Percentiles rank a stretch among this genome's conserved stretches.
These are phyloP conservation scores for Pseudotsuga menziesii DNA, from an alignment of 75 land plant species.

Conservation along the genomic window DNA sequence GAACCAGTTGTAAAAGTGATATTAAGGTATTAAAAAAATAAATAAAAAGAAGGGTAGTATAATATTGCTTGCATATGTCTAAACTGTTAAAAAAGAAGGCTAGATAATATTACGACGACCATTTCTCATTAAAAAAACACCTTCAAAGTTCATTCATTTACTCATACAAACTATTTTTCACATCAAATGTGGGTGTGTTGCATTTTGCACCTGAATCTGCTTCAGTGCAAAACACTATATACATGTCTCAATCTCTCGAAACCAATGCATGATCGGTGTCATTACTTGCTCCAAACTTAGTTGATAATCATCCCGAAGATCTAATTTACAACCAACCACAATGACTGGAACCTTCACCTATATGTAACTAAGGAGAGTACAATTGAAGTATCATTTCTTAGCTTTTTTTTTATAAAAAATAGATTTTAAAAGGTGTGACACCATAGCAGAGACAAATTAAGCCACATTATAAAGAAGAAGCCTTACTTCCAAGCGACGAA, in stretches of 20 bases:
- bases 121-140: neutral
- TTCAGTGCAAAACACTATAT: constrained; percentile 90
- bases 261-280: constrained; percentile 97
- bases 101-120: neutral
- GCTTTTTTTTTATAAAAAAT: no score
- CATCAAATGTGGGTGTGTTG: neutral
- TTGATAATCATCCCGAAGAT: constrained; percentile 81
- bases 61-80: neutral
- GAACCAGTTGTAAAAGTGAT: neutral
- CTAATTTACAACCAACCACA: constrained; percentile 97
- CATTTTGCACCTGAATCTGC: constrained; percentile 75
- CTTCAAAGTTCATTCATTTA: neutral
- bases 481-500: constrained; percentile 80
- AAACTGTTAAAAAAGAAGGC: neutral
- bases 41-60: neutral
- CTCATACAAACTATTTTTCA: neutral
- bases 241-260: constrained; percentile 97
- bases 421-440: neutral
- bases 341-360: constrained; percentile 94
- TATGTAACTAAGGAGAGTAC: neutral
- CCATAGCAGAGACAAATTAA: constrained; percentile 2
- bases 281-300: constrained; percentile 83
- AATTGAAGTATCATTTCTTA: neutral
- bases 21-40: no score
- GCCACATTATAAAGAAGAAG: neutral